These are phyloP conservation scores for Anthracocystis walkeri DNA, from an alignment of 1,284 basidiomycete genomes.

Conservation along the genomic window DNA sequence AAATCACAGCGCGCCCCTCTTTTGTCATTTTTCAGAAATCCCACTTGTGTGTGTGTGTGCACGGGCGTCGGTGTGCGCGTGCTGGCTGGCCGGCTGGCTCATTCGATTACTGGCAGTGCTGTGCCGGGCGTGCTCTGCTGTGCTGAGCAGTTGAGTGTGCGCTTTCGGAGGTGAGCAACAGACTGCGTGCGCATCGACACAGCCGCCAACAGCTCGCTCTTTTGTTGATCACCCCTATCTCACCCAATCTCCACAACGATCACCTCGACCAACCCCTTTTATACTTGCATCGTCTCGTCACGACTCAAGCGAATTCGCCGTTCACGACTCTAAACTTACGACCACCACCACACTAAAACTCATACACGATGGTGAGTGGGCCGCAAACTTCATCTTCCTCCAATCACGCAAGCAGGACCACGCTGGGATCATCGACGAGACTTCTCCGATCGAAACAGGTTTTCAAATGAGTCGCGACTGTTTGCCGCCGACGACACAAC, in stretches of 20 bases:
- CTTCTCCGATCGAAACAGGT: background rate
- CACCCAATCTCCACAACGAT: slow-evolving; percentile 13
- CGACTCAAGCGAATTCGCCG: background rate
- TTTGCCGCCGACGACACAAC: background rate
- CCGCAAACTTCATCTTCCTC: background rate
- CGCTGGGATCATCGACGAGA: background rate
- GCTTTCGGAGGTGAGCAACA: background rate
- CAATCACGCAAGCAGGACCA: background rate
- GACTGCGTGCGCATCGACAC: background rate
- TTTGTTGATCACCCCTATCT: slow-evolving; percentile 26
- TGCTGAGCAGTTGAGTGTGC: background rate
- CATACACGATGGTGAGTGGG: slow-evolving; percentile 46
- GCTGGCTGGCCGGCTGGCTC: slow-evolving; percentile 1
- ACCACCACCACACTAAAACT: slow-evolving; percentile 18
- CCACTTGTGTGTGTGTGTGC: slow-evolving; percentile 8
- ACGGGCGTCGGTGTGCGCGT: slow-evolving; percentile 9
- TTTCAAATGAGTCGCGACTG: no score
- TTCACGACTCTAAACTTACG: slow-evolving; percentile 11
- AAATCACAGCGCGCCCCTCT: slow-evolving; percentile 5
- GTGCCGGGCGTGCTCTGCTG: background rate
- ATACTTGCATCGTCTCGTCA: background rate
- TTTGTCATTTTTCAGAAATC: background rate
- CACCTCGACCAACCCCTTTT: slow-evolving; percentile 14
- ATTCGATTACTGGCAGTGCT: background rate
- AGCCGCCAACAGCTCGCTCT: background rate